These are phyloP conservation scores for Mortierella sp. DNA, from an alignment of 371 early-diverging fungal genomes.

Conservation along the genomic window DNA sequence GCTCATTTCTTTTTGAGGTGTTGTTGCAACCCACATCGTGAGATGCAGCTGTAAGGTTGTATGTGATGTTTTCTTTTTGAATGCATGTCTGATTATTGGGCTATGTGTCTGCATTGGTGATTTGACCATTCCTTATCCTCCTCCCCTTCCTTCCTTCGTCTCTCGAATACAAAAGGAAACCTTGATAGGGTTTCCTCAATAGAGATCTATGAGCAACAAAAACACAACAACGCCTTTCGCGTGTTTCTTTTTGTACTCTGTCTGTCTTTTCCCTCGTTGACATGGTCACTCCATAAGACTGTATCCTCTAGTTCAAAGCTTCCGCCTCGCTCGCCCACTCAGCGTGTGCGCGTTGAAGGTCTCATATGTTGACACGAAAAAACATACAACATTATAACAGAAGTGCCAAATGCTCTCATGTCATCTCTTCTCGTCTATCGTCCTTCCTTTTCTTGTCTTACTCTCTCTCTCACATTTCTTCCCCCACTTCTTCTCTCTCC, in stretches of 20 bases:
- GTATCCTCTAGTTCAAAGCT: no score
- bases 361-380: no score
- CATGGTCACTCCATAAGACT: no score
- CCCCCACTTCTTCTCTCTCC: not conserved
- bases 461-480: not conserved
- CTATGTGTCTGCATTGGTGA: not conserved
- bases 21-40: not conserved
- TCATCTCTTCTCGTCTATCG: not conserved
- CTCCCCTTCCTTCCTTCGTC: not conserved
- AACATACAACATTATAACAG: no score
- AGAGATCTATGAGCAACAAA: not conserved
- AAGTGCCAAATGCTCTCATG: no score
- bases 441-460: not conserved
- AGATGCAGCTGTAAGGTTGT: not conserved
- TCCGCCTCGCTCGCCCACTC: no score
- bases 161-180: no score
- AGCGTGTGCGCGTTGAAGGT: no score
- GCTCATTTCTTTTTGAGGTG: not conserved
- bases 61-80: not conserved
- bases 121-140: not conserved
- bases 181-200: no score
- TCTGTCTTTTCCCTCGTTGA: no score
- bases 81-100: not conserved
- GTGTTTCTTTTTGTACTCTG: no score
- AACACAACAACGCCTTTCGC: not conserved